These are phyloP conservation scores for Fraxinus platypoda DNA, from an alignment of 305 asterid genomes.

Conservation along the genomic window DNA sequence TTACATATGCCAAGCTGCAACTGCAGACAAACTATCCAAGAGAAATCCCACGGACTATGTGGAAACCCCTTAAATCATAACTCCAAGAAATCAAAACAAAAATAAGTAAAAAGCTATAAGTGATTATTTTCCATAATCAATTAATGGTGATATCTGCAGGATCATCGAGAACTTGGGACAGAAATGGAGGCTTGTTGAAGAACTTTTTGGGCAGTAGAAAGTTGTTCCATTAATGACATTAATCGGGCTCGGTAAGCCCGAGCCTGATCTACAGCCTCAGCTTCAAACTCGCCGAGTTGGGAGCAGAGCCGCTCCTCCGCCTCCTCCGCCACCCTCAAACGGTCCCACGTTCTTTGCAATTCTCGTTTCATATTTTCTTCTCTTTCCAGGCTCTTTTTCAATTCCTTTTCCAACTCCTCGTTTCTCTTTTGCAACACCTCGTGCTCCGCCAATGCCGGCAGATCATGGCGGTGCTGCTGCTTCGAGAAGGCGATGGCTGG, in stretches of 20 bases:
- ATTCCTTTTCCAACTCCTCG: constrained; percentile 44
- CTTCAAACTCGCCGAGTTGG: constrained; percentile 45
- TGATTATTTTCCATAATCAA: neutral
- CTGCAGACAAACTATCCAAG: neutral
- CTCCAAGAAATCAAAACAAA: neutral
- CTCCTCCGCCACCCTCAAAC: constrained; percentile 40
- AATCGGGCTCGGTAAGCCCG: constrained; percentile 30
- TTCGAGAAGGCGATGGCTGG: neutral
- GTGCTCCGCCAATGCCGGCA: constrained; percentile 4
- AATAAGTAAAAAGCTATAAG: neutral
- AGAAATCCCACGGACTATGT: neutral
- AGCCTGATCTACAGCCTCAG: constrained; percentile 35
- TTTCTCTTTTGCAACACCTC: constrained; percentile 43
- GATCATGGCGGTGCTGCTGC: neutral
- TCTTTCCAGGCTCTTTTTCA: constrained; percentile 39
- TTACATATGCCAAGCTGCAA: neutral
- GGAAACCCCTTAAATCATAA: neutral
- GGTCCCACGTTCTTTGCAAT: constrained; percentile 23
- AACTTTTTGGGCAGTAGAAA: constrained; percentile 20
- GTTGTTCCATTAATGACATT: constrained; percentile 25
- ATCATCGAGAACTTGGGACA: constrained; percentile 1
- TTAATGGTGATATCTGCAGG: neutral
- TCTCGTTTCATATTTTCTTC: constrained; percentile 39
- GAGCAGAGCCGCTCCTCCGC: constrained; percentile 44
- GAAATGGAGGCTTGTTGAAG: constrained; percentile 19